A percentile compares a stretch with the other conserved stretches of the same genome.
phyloP scores from a whole-genome alignment of 768 basidiomycete genomes.

The Suillus sp. region DNA sequence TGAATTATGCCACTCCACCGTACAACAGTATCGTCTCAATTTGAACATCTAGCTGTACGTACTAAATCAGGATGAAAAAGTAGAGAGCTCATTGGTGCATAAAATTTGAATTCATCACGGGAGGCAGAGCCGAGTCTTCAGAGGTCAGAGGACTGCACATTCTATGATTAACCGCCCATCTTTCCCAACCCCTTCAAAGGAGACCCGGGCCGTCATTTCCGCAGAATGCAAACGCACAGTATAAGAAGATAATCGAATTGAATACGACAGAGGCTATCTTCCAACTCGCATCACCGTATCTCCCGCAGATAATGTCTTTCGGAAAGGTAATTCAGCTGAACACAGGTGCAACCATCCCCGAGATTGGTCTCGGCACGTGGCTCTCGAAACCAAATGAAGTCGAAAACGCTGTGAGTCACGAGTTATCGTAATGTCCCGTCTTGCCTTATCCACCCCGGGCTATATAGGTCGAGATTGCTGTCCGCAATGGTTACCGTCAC shows the following conservation, averaged over 20 bases:
- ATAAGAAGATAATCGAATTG: slow-evolving; percentile 6
- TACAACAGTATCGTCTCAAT: neutral
- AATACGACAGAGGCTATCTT: neutral
- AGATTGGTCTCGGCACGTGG: slow-evolving; percentile 86
- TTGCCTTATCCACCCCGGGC: slow-evolving; percentile 6
- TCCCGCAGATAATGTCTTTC: slow-evolving; percentile 40
- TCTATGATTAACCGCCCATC: slow-evolving; percentile 9
- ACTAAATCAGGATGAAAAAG: neutral
- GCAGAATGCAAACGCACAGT: neutral
- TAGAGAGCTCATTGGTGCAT: neutral
- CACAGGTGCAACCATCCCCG: slow-evolving; percentile 60
- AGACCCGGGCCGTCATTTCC: slow-evolving; percentile 3
- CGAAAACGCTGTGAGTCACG: slow-evolving; percentile 59
- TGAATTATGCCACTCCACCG: neutral
- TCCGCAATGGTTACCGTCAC: slow-evolving; percentile 78
- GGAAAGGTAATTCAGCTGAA: slow-evolving; percentile 41
- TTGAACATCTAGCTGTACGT: neutral
- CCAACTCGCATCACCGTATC: neutral
- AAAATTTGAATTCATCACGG: neutral
- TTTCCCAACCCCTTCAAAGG: neutral
- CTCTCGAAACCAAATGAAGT: slow-evolving; percentile 75
- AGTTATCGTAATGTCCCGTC: neutral
- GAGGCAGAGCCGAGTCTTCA: neutral
- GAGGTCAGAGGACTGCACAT: neutral
- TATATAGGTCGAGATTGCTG: slow-evolving; percentile 69